Conservation (phyloP, 768 basidiomycete species). For the Phaeotremella skinneri region DNA sequence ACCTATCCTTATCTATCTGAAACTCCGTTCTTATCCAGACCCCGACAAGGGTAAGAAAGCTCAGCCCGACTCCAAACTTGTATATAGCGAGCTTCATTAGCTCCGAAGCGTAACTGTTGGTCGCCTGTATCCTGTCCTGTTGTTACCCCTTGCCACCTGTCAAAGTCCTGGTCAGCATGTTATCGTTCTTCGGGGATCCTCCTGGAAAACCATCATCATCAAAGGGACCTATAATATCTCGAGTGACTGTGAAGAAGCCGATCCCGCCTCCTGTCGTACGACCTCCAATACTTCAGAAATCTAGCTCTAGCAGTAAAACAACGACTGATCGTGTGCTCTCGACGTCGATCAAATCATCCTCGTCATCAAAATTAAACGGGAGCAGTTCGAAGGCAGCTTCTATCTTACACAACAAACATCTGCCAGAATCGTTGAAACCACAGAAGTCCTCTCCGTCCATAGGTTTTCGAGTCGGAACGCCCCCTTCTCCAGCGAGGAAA, state of each 20-base stretch:
- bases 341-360: neutral
- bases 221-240: slow-evolving; percentile 21
- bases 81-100: too few relatives aligned
- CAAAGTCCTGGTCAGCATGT: slow-evolving; percentile 3
- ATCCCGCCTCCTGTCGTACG: neutral
- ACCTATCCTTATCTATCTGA: too few relatives aligned
- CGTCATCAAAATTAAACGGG: neutral
- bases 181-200: slow-evolving; percentile 31
- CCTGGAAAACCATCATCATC: slow-evolving; percentile 6
- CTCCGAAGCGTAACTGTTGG: too few relatives aligned
- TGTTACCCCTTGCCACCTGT: neutral
- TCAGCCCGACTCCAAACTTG: too few relatives aligned
- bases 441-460: neutral
- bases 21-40: too few relatives aligned
- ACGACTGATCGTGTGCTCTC: neutral
- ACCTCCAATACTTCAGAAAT: neutral
- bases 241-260: slow-evolving; percentile 19
- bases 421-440: neutral
- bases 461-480: neutral
- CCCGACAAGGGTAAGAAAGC: too few relatives aligned
- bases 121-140: too few relatives aligned
- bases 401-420: too few relatives aligned
- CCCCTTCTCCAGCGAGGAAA: slow-evolving; percentile 15
- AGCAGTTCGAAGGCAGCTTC: too few relatives aligned
- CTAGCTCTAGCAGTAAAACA: neutral